Conservation (phyloP, 805 yeast species). For the Wickerhamiella brachini region DNA sequence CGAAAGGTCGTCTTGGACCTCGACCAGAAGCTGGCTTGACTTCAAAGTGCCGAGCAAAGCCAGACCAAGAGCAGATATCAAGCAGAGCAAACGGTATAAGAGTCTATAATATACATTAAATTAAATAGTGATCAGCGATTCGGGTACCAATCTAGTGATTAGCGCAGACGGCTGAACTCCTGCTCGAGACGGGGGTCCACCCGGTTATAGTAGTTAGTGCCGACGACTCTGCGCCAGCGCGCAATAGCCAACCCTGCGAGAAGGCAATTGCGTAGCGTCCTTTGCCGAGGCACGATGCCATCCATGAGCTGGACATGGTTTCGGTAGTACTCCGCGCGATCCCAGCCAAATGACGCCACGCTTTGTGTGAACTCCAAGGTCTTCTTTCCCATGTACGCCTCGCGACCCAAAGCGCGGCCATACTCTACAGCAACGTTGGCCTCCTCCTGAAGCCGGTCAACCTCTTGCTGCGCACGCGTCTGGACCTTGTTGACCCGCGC, state of each 20-base stretch:
- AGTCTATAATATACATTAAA: neutral
- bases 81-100: neutral
- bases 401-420: neutral
- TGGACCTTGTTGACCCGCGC: neutral
- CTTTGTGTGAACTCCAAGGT: neutral
- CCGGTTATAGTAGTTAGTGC: neutral
- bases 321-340: neutral
- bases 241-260: neutral
- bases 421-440: neutral
- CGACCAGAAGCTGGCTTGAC: slow-evolving; percentile 1
- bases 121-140: too few relatives aligned
- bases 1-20: slow-evolving; percentile 7
- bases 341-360: neutral
- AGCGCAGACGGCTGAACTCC: neutral
- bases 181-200: neutral
- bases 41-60: too few relatives aligned
- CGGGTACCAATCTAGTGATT: too few relatives aligned
- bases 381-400: neutral
- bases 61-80: too few relatives aligned
- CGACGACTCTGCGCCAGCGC: neutral
- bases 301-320: neutral
- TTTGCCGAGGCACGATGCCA: neutral
- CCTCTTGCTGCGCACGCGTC: neutral
- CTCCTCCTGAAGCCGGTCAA: neutral
- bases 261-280: neutral